Evolutionary conservation across 2,329 filamentous ascomycete species (phyloP).

Genomic region (Xylaria sp.): DNA sequence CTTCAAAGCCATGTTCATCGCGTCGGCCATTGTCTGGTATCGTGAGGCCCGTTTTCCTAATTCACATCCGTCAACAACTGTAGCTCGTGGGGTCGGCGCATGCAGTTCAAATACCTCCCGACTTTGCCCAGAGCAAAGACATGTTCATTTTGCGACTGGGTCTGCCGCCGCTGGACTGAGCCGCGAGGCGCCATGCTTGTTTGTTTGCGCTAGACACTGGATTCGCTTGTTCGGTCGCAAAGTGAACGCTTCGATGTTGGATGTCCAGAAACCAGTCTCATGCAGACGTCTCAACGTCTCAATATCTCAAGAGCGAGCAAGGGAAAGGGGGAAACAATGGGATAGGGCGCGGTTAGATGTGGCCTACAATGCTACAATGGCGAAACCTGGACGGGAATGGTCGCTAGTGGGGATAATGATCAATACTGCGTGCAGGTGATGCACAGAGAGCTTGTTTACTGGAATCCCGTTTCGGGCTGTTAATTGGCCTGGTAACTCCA

Average conservation of each 20-base stretch:
- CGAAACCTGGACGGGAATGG: background rate
- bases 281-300: background rate
- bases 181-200: slow-evolving; percentile 53
- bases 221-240: slow-evolving; percentile 1
- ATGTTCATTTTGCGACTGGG: slow-evolving; percentile 56
- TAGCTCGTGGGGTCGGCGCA: background rate
- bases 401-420: slow-evolving; percentile 26
- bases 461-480: slow-evolving; percentile 30
- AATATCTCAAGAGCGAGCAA: too few species aligned
- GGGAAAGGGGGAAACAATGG: background rate
- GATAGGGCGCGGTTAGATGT: background rate
- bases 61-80: slow-evolving; percentile 3
- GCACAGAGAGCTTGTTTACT: slow-evolving; percentile 26
- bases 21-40: slow-evolving; percentile 80
- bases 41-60: slow-evolving; percentile 88
- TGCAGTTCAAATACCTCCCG: slow-evolving; percentile 55
- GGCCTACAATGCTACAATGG: slow-evolving; percentile 14
- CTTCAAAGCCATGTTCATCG: slow-evolving; percentile 93
- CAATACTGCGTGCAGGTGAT: slow-evolving; percentile 3
- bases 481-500: slow-evolving; percentile 34
- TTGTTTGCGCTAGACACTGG: background rate
- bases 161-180: slow-evolving; percentile 51
- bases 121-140: slow-evolving; percentile 61
- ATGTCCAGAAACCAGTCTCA: background rate
- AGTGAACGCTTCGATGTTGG: background rate